A percentile compares a stretch with the other conserved stretches of the same genome.
Conservation (phyloP, 2,329 filamentous ascomycete species). For the Xylaria sp. region DNA sequence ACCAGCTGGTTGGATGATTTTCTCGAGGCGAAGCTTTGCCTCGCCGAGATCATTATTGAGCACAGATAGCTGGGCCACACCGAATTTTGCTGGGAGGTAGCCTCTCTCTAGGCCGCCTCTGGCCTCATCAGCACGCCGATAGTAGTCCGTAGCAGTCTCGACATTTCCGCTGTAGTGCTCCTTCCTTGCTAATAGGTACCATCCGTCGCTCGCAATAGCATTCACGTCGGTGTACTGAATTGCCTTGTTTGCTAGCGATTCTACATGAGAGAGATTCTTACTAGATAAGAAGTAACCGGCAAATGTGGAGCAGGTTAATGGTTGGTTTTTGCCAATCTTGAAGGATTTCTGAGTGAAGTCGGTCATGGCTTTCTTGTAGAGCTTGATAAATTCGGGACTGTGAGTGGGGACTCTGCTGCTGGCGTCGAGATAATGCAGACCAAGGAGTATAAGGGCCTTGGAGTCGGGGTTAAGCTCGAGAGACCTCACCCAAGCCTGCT, state of each 20-base stretch:
- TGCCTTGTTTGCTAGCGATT: constrained; percentile 87
- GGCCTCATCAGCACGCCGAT: constrained; percentile 89
- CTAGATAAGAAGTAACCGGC: constrained; percentile 88
- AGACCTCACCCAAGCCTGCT: constrained; percentile 86
- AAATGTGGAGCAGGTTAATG: constrained; percentile 90
- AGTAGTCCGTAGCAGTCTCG: constrained; percentile 83
- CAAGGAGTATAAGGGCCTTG: constrained; percentile 91
- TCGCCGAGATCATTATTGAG: constrained; percentile 86
- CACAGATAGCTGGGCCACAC: constrained; percentile 88
- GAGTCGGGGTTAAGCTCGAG: constrained; percentile 84
- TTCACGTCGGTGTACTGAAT: constrained; percentile 97
- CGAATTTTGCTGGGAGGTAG: constrained; percentile 94
- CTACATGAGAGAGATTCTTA: constrained; percentile 82
- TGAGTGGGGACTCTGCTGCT: constrained; percentile 85
- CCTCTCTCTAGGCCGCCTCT: constrained; percentile 91
- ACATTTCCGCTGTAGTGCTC: constrained; percentile 84
- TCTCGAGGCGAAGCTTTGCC: constrained; percentile 92
- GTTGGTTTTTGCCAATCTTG: constrained; percentile 90
- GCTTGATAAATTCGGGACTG: constrained; percentile 82
- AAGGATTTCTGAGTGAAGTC: constrained; percentile 94
- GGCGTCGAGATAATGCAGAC: constrained; percentile 87
- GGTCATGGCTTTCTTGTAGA: constrained; percentile 95
- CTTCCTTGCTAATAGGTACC: constrained; percentile 93
- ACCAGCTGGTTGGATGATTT: constrained; percentile 88
- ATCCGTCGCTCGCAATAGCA: constrained; percentile 95